Conservation (phyloP, 169 alveolate genomes). For the Plasmodium vivax region DNA sequence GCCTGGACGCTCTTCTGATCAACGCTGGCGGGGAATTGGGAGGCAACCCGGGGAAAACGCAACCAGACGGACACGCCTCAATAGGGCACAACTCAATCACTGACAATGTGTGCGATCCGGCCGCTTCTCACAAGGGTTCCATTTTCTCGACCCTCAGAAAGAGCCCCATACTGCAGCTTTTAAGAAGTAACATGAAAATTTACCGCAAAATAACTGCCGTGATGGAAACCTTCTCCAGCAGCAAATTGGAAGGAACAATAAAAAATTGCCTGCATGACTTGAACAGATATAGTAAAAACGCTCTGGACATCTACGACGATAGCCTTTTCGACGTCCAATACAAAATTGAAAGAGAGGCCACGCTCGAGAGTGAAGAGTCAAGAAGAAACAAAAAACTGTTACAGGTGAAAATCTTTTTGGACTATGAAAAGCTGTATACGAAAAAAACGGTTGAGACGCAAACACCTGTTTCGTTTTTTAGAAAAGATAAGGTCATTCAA, state of each 20-base stretch:
- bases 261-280: slow-evolving; percentile 16
- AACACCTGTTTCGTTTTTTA: slow-evolving; percentile 55
- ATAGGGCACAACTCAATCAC: not conserved
- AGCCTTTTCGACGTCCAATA: slow-evolving; percentile 30
- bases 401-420: slow-evolving; percentile 69
- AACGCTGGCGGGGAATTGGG: slow-evolving; percentile 13
- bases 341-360: slow-evolving; percentile 20
- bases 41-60: not conserved
- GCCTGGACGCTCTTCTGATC: slow-evolving; percentile 8
- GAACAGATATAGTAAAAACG: slow-evolving; percentile 9
- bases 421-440: slow-evolving; percentile 60
- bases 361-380: slow-evolving; percentile 60
- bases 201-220: slow-evolving; percentile 6
- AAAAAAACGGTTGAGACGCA: slow-evolving; percentile 74
- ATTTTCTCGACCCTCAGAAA: not conserved
- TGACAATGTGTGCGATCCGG: not conserved
- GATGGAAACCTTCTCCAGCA: slow-evolving; percentile 11
- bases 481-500: slow-evolving; percentile 52
- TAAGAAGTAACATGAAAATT: not conserved
- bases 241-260: not conserved
- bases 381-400: slow-evolving; percentile 41
- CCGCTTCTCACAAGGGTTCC: not conserved
- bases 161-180: not conserved
- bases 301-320: slow-evolving; percentile 35
- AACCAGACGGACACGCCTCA: not conserved